Evolutionary conservation across 163 green algal species (phyloP), one percentile per base, ranked within the genome.

Genomic region (Scenedesmus sp.): DNA sequence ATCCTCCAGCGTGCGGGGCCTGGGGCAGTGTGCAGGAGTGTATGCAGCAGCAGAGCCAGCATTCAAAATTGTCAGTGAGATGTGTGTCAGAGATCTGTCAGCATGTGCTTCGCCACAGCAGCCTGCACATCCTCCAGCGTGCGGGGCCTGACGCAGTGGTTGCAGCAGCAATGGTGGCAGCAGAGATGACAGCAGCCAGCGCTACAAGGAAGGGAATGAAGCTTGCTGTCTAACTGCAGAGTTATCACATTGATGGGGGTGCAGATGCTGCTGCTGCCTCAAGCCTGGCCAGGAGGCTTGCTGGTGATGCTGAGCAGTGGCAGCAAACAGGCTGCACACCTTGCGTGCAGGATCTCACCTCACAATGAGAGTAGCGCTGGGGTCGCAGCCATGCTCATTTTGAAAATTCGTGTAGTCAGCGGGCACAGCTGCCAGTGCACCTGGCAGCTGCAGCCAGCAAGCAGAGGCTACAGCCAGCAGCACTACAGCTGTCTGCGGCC

Each of bases 331-430:
- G n/a, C 26, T 56, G 73, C 52, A 26, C 52, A 23, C 67, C 12
- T 46, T 9, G 23, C 67, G n/a, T 60, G 3, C 34, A 59, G 1
- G 5, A 8, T 34, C 89, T 70, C 52, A 94, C 93, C 94, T 89
- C 4, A 94, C 87, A n/a, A 93, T 90, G 9, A 95, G 87, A 2
- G 94, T 93, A 1, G 70, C n/a, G 12, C 81, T 92, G 2, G n/a
- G 79, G 79, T 94, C 89, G 81, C 94, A 96, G 15, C 84, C 79
- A 60, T 94, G 94, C 89, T 96, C 94, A 62, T 95, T 95, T 66
- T 95, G 93, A 56, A 96, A 95, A 82, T 96, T 96, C 1, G 92
- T 92, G 5, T 95, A 88, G 83, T 96, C 94, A 12, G 57, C 79
- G 6, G 91, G 92, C 6, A 83, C 64, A 56, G 66, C 79, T 82